phyloP scores from a whole-genome alignment of 768 basidiomycete species.

The Omphalotus guepiniiformis region DNA sequence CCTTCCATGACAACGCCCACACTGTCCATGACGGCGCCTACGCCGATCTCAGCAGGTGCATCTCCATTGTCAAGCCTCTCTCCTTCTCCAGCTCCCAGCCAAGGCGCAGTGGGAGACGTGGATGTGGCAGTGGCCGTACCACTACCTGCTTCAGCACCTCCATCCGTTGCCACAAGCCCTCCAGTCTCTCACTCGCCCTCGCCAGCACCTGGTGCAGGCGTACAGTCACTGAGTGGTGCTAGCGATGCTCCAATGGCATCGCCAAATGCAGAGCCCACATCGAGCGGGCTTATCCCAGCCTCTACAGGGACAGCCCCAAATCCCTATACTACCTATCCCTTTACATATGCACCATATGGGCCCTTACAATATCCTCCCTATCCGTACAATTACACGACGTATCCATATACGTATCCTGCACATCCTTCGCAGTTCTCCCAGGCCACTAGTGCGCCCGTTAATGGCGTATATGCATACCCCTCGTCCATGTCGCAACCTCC shows the following conservation, averaged over 20 bases:
- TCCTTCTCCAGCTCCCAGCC: background rate
- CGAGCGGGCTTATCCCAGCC: background rate
- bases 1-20: background rate
- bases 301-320: background rate
- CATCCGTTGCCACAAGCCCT: slow-evolving; percentile 28
- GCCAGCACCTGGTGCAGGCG: slow-evolving; percentile 10
- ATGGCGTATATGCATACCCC: background rate
- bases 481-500: slow-evolving; percentile 1
- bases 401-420: slow-evolving; percentile 1
- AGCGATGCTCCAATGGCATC: slow-evolving; percentile 4
- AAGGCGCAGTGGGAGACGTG: slow-evolving; percentile 15
- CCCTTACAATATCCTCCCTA: no score
- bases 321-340: background rate
- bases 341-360: background rate
- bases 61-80: slow-evolving; percentile 15
- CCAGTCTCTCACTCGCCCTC: slow-evolving; percentile 26
- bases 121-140: slow-evolving; percentile 39
- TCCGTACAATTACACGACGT: background rate
- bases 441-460: background rate
- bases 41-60: slow-evolving; percentile 1
- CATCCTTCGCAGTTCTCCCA: slow-evolving; percentile 3
- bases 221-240: background rate
- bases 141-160: slow-evolving; percentile 27
- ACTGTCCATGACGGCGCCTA: slow-evolving; percentile 9
- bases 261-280: slow-evolving; percentile 1